Evolutionary conservation across 495 filamentous ascomycete species (phyloP), one percentile per base, ranked within the genome.

Genomic region (Usnea hakonensis): DNA sequence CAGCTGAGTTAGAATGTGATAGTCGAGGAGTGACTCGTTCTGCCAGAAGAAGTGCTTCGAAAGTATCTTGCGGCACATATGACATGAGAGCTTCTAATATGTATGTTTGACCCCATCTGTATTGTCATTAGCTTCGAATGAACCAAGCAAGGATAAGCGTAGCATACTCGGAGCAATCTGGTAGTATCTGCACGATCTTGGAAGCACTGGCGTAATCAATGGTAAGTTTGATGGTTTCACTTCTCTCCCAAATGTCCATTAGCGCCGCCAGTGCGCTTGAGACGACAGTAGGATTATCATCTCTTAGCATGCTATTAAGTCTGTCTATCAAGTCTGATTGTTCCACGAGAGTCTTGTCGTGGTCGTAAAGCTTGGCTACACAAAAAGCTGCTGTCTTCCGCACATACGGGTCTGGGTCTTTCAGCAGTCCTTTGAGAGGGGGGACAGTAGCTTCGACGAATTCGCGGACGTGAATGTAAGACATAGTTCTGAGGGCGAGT

Each of bases 211-310:
- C 84, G 72, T 97, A 96, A 73, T 99, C 94, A 67, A 99, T 97
- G 3, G 95, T 97, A 55, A 99, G 84, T 66, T 96, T 97, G 74
- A 99, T 99, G 61, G 87, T 88, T 71, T 97, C 94, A 70, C 91
- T 97, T 56, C 93, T 81, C 72, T 97, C 94, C 94, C 94, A 99
- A 58, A 99, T 99, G 74, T 99, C 94, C 83, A 96, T 91, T 70
- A 99, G 73, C 33, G 87, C 83, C 1, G 95, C 94, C 68, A 99
- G 76, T 11, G 95, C 93, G 68, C 90, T 96, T 16, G 95, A 91
- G 11, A 97, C 92, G 16, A 99, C 94, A 0, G 94, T 99, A 5
- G 94, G 91, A 71, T 97, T 97, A 72, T 96, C 93, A 68, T 99
- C 94, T 68, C 89, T 84, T 59, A 99, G 77, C 78, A 99, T 89